Percentiles rank a stretch among this genome's conserved stretches.
phyloP scores from a whole-genome alignment of 192 early-diverging fungal species.

The Backusella liffmaniae region DNA sequence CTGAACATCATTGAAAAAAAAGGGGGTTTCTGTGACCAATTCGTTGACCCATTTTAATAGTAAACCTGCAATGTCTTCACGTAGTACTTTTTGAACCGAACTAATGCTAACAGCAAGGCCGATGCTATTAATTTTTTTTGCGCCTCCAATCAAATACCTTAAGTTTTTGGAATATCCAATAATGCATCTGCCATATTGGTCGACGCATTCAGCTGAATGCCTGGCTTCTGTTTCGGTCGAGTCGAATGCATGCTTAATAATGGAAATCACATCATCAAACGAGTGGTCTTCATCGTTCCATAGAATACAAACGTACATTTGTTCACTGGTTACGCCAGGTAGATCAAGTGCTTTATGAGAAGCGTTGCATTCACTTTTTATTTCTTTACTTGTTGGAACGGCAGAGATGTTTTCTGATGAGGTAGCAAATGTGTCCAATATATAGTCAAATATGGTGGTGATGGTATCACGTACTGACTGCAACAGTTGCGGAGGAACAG shows the following conservation, averaged over 20 bases:
- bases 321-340: background rate
- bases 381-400: too few relatives aligned
- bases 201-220: conserved; percentile 77
- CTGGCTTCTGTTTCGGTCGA: conserved; percentile 62
- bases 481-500: conserved; percentile 58
- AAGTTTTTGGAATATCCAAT: conserved; percentile 67
- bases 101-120: conserved; percentile 79
- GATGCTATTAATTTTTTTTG: conserved; percentile 66
- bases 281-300: conserved; percentile 99
- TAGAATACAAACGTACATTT: conserved; percentile 68
- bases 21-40: conserved; percentile 57
- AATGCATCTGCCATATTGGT: conserved; percentile 80
- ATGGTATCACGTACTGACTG: conserved; percentile 78
- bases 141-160: conserved; percentile 61
- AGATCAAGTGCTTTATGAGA: conserved; percentile 18
- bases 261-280: conserved; percentile 88
- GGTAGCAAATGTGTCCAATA: conserved; percentile 79
- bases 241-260: conserved; percentile 63
- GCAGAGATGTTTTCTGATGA: conserved; percentile 34
- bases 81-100: conserved; percentile 76
- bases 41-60: conserved; percentile 83
- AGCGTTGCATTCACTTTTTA: background rate
- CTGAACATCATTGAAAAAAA: conserved; percentile 25
- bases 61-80: conserved; percentile 80
- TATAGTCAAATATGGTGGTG: conserved; percentile 84